Conservation (phyloP, 2,329 filamentous ascomycete genomes). For the Blumeriella jaapii region DNA sequence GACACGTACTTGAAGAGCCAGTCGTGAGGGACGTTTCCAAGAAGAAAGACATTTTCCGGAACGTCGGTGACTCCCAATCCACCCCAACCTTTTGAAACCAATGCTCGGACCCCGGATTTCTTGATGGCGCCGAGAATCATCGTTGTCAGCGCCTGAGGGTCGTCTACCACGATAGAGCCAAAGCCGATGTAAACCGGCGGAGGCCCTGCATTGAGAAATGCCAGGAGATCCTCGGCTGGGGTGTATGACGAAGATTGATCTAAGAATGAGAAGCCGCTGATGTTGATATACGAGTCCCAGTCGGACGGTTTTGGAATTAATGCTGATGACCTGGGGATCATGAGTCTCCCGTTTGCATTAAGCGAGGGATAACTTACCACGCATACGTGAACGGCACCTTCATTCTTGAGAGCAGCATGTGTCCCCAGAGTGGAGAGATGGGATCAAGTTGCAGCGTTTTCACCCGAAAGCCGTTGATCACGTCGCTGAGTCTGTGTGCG, state of each 20-base stretch:
- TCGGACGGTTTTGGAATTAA: too few relatives aligned
- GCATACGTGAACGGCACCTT: constrained; percentile 13
- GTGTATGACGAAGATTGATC: constrained; percentile 43
- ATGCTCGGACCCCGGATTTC: constrained; percentile 26
- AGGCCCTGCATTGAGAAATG: constrained; percentile 14
- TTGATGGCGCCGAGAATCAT: constrained; percentile 28
- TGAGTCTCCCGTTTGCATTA: too few relatives aligned
- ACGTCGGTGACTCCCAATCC: constrained; percentile 15
- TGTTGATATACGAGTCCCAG: too few relatives aligned
- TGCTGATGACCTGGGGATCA: too few relatives aligned
- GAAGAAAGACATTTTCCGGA: constrained; percentile 8
- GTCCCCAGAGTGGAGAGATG: constrained; percentile 28
- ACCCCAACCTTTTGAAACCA: constrained; percentile 30
- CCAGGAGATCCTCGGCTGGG: constrained; percentile 11
- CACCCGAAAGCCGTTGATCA: constrained; percentile 4
- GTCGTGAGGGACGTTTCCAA: constrained; percentile 16
- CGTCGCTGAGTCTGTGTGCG: constrained; percentile 1
- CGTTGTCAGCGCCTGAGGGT: constrained; percentile 26
- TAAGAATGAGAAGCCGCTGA: constrained; percentile 67
- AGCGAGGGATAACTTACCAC: constrained; percentile 12
- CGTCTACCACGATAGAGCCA: constrained; percentile 23
- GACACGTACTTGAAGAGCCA: constrained; percentile 29
- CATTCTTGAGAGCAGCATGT: constrained; percentile 13
- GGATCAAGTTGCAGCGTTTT: constrained; percentile 6
- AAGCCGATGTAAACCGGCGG: constrained; percentile 19